Evolutionary conservation across 169 alveolate genomes (phyloP), one percentile per base, ranked within the genome.

Genomic region (Babesia microti): DNA sequence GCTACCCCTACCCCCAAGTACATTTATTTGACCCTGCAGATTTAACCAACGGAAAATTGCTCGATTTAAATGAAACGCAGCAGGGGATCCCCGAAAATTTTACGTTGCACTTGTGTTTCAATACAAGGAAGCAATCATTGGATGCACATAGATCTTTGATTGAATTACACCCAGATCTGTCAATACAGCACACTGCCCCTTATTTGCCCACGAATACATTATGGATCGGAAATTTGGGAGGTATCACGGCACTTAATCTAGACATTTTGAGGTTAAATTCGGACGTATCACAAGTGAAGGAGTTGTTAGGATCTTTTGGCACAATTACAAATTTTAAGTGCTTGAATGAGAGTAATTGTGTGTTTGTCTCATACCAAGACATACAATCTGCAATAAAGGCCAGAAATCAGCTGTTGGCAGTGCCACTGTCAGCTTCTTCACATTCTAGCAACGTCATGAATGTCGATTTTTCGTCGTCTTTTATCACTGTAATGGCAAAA

Each of bases 211-310:
- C 0, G 14, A 69, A 44, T 17, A 40, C 63, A 4, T 18, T 65
- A n/a, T 65, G 76, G 76, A 23, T 65, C 19, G 72, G 76, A 19
- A 65, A 65, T 28, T 23, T 65, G 11, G 12, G n/a, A n/a, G n/a
- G n/a, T n/a, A n/a, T n/a, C n/a, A n/a, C n/a, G n/a, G n/a, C n/a
- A n/a, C n/a, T n/a, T n/a, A n/a, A n/a, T n/a, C n/a, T 46, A 11
- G 76, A 65, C 46, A n/a, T 48, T 2, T 48, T 59, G 27, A 51
- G 63, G n/a, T 65, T 54, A 33, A 54, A 56, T 28, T 29, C 32
- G 24, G 59, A 23, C 41, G 70, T 54, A 12, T 27, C 28, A 7
- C 69, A 65, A 0, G 24, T 65, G 29, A 44, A 39, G 55, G 47
- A 41, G 14, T 23, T 65, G 42, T 55, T 42, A 12, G 41, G 28